phyloP scores from a whole-genome alignment of 208 protist species.

The Histomonas meleagridis region DNA sequence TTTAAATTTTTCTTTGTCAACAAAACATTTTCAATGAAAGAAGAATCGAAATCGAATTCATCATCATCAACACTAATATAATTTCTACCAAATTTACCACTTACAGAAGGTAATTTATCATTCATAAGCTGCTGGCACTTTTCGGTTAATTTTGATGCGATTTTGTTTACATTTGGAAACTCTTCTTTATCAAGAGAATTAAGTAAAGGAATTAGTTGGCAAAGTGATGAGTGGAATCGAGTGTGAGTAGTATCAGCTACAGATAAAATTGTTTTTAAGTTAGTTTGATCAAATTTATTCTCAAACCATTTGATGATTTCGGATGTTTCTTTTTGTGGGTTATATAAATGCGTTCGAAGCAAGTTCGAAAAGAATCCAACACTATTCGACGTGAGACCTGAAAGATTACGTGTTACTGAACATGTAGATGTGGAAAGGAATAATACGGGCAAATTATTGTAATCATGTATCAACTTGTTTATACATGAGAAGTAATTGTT shows the following conservation, averaged over 20 bases:
- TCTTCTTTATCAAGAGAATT: background rate
- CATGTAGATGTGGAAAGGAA: background rate
- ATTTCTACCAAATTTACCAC: background rate
- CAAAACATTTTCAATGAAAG: background rate
- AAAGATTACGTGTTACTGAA: background rate
- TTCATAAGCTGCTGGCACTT: background rate
- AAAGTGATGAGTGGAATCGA: background rate
- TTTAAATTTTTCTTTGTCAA: background rate
- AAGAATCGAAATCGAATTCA: background rate
- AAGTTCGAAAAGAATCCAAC: background rate
- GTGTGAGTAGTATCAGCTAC: background rate
- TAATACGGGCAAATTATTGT: background rate
- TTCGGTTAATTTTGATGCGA: background rate
- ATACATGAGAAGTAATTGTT: background rate
- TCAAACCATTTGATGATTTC: background rate
- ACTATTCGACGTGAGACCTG: background rate
- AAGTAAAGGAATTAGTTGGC: background rate
- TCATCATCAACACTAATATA: background rate
- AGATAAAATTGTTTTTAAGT: background rate
- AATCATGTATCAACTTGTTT: background rate
- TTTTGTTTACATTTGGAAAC: background rate
- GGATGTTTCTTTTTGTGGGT: background rate
- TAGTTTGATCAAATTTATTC: background rate
- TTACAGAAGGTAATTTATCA: background rate
- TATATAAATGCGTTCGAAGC: background rate